Base-by-base conservation (phyloP, 1,284 basidiomycete species). In the Farysia itapuensis region DNA sequence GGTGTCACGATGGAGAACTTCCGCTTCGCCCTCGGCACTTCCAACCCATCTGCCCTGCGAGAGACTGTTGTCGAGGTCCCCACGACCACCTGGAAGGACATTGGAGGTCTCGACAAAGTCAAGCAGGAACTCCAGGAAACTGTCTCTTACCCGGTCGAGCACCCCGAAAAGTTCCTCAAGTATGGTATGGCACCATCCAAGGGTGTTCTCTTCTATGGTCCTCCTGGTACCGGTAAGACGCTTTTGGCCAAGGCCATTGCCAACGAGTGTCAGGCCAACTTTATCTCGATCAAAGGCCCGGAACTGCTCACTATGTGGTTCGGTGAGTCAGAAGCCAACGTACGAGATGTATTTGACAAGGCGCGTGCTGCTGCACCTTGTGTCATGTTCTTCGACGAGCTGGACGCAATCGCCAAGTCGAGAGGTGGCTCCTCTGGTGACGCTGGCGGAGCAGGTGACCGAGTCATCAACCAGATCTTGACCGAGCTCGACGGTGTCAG, bases 401-500 rank as follows among this genome's bases (percentile, higher is more conserved):
- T 99, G 75, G 94, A 98, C 78, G 95, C 94, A 11, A 97, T 98
- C 70, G 94, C 94, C 43, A 97, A 97, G 81, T 85, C 91, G 39
- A 90, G 95, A 80, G 94, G 94, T 53, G 74, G 75, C n/a, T 80
- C 80, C 21, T 81, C 83, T 13, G 91, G 90, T 40, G 94, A 96
- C 77, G 93, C 81, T 45, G 93, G 93, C 64, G 95, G 94, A 57
- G 93, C 94, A 7, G 87, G 92, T 37, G 95, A 99, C 78, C 91
- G 95, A 81, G 93, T 96, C 9, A 84, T 96, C 52, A 95, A 96
- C 80, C 92, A 95, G 79, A 91, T 95, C 69, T 84, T 76, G 4
- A 98, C 95, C 46, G 95, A 99, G 81, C 97, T 99, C 92, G 95
- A 99, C 79, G 94, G 94, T 71, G 95, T 99, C 89, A 75, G 95